These are phyloP conservation scores for Ceratocystis destructans DNA, from an alignment of 2,329 filamentous ascomycete genomes.

Conservation along the genomic window DNA sequence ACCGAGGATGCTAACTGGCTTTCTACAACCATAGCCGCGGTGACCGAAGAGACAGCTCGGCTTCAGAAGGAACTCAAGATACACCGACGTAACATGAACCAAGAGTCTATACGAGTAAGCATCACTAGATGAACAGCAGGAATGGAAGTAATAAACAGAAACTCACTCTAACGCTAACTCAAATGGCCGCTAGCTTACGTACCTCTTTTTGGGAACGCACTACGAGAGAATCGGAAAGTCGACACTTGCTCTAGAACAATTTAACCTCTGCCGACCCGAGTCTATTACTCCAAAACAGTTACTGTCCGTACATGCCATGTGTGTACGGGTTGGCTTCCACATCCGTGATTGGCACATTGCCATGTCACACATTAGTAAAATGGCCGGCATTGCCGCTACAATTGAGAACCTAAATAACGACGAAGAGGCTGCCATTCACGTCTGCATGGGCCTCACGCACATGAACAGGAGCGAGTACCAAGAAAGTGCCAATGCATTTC, in stretches of 20 bases:
- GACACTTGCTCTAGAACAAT: slow-evolving; percentile 58
- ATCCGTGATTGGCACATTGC: slow-evolving; percentile 65
- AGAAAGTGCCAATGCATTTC: slow-evolving; percentile 20
- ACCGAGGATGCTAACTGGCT: slow-evolving; percentile 60
- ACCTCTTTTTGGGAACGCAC: slow-evolving; percentile 81
- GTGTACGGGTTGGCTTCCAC: slow-evolving; percentile 62
- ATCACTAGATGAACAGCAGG: too few species aligned
- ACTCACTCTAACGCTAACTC: background rate
- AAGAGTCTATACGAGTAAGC: slow-evolving; percentile 33
- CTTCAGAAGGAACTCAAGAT: slow-evolving; percentile 75
- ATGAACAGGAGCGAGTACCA: slow-evolving; percentile 42
- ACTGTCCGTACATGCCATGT: slow-evolving; percentile 64
- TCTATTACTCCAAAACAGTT: slow-evolving; percentile 75
- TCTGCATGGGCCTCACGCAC: slow-evolving; percentile 39
- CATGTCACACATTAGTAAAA: slow-evolving; percentile 47
- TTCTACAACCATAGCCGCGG: slow-evolving; percentile 49
- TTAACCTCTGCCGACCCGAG: slow-evolving; percentile 76
- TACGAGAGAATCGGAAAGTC: slow-evolving; percentile 68
- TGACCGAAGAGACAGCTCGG: slow-evolving; percentile 56
- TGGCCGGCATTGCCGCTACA: slow-evolving; percentile 33
- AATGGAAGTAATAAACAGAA: too few species aligned
- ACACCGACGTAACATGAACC: slow-evolving; percentile 94
- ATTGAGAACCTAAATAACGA: slow-evolving; percentile 22
- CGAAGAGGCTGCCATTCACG: slow-evolving; percentile 24
- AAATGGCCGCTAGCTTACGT: slow-evolving; percentile 24